Base-by-base conservation (phyloP, 306 rosid species). In the Acacia melanoxylon region DNA sequence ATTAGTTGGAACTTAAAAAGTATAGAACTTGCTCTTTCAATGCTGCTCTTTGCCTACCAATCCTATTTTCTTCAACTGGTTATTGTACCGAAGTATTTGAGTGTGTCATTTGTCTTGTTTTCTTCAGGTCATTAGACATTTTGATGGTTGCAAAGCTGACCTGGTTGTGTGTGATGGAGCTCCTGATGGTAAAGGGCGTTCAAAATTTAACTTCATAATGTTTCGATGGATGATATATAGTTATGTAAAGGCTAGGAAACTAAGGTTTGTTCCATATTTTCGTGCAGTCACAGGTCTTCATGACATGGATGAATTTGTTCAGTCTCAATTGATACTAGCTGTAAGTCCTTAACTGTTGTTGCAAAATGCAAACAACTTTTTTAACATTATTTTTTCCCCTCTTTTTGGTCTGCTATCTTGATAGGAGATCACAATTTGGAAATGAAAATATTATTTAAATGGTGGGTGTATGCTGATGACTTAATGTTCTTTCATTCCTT, bases 261-360 rank as follows among this genome's bases (percentile, higher is more conserved):
- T 42, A 27, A 71, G 41, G 56, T 79, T 85, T 33, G 35, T 76
- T 56, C 27, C 62, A 63, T 72, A 73, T 66, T 86, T 79, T 86
- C 82, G 82, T 88, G 85, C 88, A 95, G 99, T 95, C 42, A 95
- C 99, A 8, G 99, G 98, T 80, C 99, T 95, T 86, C 99, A 95
- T 91, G 99, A 95, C 90, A 95, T 95, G 99, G 99, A 95, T 80
- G 99, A 95, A 79, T 95, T 95, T 76, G 99, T 95, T 78, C 99
- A 95, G 82, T 95, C 98, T 68, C 99, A 95, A 81, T 92, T 95
- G 80, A 93, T 93, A 81, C 90, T 95, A 86, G 99, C 99, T 15
- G 99, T 95, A 83, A 89, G 98, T 85, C 20, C 75, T 56, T 67
- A 10, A 58, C 42, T 80, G 51, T 33, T 71, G 11, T 75, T 77